Evolutionary conservation across 495 filamentous ascomycete species (phyloP), one percentile per base, ranked within the genome.

Genomic region (Diplogelasinospora grovesii): DNA sequence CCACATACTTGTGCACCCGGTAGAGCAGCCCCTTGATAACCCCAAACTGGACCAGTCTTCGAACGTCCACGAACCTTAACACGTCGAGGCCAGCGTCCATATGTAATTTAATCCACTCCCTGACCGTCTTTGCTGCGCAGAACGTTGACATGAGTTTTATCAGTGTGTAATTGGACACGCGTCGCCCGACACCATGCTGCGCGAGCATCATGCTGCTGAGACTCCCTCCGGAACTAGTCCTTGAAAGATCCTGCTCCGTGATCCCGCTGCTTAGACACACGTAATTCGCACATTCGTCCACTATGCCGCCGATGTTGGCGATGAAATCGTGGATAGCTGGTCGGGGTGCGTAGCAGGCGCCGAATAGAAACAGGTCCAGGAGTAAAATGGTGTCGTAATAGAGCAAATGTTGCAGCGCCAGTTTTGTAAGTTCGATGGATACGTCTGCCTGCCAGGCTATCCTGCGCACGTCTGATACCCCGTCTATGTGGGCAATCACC

Each of bases 21-120:
- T 95, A 95, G n/a, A 98, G 53, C 46, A 94, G 83, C 3, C 89
- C 89, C 60, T 97, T 95, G 52, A 96, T 92, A 11, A 97, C 75
- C 32, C 93, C 92, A 59, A 96, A 97, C 23, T 89, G 90, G 43
- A 98, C 83, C 43, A 98, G 83, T 20, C 93, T 79, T 1, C 92
- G 75, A 31, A 95, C 77, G 61, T 98, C 92, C 45, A 98, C 76
- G 50, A 79, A 73, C 9, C 70, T 61, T 4, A 95, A 69, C 18
- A 81, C 65, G 42, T 74, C 65, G 32, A 75, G 63, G 6, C 70
- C 71, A 18, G 57, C 53, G 19, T 76, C 73, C 41, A 70, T 71
- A 63, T 92, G 81, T 26, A 80, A 72, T 14, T 80, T 68, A 47
- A 85, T 79, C 85, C 87, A 97, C 56, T 83, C 80, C 51, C 82